phyloP scores from a whole-genome alignment of 2,329 filamentous ascomycete genomes.

The Didymella exigua region DNA sequence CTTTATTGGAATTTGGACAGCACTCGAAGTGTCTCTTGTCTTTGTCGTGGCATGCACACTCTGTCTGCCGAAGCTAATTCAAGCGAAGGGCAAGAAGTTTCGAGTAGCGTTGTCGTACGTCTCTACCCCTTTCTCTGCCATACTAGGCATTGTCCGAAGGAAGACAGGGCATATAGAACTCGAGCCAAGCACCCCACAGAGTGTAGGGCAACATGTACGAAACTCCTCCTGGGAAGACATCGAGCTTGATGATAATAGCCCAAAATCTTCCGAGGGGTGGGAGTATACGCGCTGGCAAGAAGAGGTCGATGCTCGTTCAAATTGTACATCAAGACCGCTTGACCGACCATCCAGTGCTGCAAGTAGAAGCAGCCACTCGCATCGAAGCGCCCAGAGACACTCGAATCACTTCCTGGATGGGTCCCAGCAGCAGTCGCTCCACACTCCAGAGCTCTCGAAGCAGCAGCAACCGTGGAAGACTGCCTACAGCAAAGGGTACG shows the following conservation, averaged over 20 bases:
- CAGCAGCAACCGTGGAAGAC: constrained; percentile 11
- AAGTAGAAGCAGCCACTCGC: not conserved
- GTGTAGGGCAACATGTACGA: not conserved
- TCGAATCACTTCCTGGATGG: not conserved
- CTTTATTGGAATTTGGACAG: constrained; percentile 37
- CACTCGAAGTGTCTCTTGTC: constrained; percentile 33
- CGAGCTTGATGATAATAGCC: not conserved
- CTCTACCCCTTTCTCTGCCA: constrained; percentile 19
- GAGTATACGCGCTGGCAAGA: constrained; percentile 10
- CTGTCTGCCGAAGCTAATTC: constrained; percentile 33
- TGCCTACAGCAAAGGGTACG: not conserved
- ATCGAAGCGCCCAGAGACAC: not conserved
- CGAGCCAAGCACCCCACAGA: not conserved
- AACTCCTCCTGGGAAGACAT: constrained; percentile 8
- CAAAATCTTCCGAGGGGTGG: not conserved
- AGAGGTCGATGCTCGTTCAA: not conserved
- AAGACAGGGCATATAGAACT: not conserved
- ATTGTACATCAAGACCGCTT: not conserved
- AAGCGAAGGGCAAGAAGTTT: constrained; percentile 29
- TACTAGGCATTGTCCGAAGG: constrained; percentile 6
- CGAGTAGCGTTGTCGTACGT: constrained; percentile 26
- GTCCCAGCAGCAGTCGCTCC: constrained; percentile 6
- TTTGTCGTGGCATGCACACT: constrained; percentile 37
- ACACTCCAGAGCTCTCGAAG: constrained; percentile 3
- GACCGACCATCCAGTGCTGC: not conserved